These are phyloP conservation scores for Solanum tarapatanum DNA, from an alignment of 257 asterid species.

Conservation along the genomic window DNA sequence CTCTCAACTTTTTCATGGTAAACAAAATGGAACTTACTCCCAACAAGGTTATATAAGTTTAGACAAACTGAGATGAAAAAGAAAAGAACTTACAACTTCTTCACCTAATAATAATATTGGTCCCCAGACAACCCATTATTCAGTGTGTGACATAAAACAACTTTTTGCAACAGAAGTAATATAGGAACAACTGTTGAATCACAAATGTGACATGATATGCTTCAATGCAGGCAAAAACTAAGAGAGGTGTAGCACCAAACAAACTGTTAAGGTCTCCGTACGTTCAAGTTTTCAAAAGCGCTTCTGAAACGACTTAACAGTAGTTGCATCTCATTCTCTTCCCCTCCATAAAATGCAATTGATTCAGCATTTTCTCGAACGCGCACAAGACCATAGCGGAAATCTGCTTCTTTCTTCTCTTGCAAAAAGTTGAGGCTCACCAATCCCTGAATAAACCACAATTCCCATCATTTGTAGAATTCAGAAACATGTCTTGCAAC, in stretches of 20 bases:
- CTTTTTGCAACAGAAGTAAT: not conserved
- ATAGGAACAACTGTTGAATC: not conserved
- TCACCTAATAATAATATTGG: not conserved
- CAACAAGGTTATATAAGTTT: not conserved
- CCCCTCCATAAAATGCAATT: conserved; percentile 93
- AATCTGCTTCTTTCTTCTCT: conserved; percentile 94
- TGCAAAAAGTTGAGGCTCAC: conserved; percentile 78
- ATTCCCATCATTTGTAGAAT: not conserved
- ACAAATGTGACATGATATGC: not conserved
- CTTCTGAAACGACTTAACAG: conserved; percentile 68
- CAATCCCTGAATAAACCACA: conserved; percentile 40
- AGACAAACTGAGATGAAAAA: not conserved
- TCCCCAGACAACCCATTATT: not conserved
- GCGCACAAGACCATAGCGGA: conserved; percentile 81
- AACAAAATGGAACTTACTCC: not conserved
- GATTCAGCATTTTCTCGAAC: conserved; percentile 94
- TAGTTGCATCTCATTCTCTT: conserved; percentile 77
- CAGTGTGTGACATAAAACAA: not conserved
- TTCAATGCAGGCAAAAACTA: not conserved
- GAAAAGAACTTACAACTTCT: not conserved
- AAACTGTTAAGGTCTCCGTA: conserved; percentile 21
- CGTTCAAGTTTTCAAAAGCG: conserved; percentile 82
- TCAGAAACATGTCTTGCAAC: not conserved
- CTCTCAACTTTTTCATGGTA: not conserved
- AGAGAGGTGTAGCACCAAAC: not conserved